phyloP scores from a whole-genome alignment of 345 rosid species.

The Populus alba region DNA sequence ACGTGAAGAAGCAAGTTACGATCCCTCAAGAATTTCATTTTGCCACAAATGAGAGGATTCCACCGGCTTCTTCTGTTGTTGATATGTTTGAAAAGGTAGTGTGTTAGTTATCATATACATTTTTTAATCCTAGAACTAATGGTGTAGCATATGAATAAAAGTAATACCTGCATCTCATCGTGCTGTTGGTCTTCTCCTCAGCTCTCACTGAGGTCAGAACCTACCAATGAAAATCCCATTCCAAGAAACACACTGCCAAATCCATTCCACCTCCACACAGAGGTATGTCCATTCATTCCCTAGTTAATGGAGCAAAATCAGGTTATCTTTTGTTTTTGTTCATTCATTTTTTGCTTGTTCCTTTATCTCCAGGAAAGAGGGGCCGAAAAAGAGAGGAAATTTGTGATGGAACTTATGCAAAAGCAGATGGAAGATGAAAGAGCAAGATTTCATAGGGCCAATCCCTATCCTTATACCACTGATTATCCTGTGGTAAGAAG shows the following conservation, averaged over 20 bases:
- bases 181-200: slow-evolving; percentile 15
- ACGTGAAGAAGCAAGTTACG: slow-evolving; percentile 70
- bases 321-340: not conserved
- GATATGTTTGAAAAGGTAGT: slow-evolving; percentile 84
- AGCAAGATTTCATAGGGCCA: slow-evolving; percentile 73
- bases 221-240: slow-evolving; percentile 48
- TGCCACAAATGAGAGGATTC: slow-evolving; percentile 80
- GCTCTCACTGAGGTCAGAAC: slow-evolving; percentile 84
- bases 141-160: not conserved
- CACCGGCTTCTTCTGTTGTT: slow-evolving; percentile 46
- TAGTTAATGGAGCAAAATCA: not conserved
- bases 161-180: not conserved
- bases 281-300: slow-evolving; percentile 43
- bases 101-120: not conserved
- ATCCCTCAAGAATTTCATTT: slow-evolving; percentile 89
- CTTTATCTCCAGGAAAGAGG: slow-evolving; percentile 75
- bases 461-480: slow-evolving; percentile 92
- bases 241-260: slow-evolving; percentile 76
- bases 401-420: slow-evolving; percentile 51
- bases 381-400: slow-evolving; percentile 70
- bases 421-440: slow-evolving; percentile 73
- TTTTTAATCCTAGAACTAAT: not conserved
- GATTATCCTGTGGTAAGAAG: slow-evolving; percentile 86
- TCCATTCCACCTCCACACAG: slow-evolving; percentile 89
- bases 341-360: not conserved